These are phyloP conservation scores for Hypsizygus marmoreus DNA, from an alignment of 768 basidiomycete species.

Conservation along the genomic window DNA sequence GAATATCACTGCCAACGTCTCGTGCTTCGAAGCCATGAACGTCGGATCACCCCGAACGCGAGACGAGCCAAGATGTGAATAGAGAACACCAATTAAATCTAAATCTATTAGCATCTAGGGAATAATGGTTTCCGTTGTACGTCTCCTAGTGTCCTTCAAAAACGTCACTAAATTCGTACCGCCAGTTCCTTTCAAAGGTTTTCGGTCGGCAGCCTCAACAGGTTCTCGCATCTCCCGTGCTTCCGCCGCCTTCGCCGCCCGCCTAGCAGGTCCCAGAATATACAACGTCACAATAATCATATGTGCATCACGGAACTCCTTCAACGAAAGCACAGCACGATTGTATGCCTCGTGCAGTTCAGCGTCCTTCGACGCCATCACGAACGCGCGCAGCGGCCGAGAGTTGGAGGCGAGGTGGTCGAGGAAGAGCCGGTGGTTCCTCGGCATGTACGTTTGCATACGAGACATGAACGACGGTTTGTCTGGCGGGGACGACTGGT, in stretches of 20 bases:
- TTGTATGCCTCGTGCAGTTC: conserved; percentile 61
- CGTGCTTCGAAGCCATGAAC: too few species aligned
- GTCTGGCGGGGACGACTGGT: conserved; percentile 30
- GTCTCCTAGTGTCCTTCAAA: conserved; percentile 69
- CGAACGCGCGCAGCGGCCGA: conserved; percentile 61
- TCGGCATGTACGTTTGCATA: conserved; percentile 85
- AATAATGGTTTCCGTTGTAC: conserved; percentile 50
- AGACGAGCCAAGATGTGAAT: too few species aligned
- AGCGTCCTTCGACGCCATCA: conserved; percentile 29
- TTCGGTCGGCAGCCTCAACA: conserved; percentile 28
- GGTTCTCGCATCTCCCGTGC: conserved; percentile 7
- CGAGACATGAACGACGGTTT: conserved; percentile 57
- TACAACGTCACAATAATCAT: conserved; percentile 75
- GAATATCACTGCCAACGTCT: too few species aligned
- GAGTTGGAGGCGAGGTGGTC: conserved; percentile 62
- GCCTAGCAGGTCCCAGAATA: conserved; percentile 70
- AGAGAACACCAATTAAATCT: too few species aligned
- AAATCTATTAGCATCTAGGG: too few species aligned
- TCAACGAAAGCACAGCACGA: conserved; percentile 60
- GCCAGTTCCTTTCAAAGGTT: conserved; percentile 64
- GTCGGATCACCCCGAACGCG: too few species aligned
- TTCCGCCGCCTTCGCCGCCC: conserved; percentile 25
- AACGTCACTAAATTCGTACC: conserved; percentile 80
- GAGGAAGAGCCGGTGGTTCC: conserved; percentile 77
- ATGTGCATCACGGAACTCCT: conserved; percentile 75